Percentiles rank a stretch among this genome's conserved stretches.
phyloP scores from a whole-genome alignment of 768 basidiomycete genomes.

The Royoungia palumana region DNA sequence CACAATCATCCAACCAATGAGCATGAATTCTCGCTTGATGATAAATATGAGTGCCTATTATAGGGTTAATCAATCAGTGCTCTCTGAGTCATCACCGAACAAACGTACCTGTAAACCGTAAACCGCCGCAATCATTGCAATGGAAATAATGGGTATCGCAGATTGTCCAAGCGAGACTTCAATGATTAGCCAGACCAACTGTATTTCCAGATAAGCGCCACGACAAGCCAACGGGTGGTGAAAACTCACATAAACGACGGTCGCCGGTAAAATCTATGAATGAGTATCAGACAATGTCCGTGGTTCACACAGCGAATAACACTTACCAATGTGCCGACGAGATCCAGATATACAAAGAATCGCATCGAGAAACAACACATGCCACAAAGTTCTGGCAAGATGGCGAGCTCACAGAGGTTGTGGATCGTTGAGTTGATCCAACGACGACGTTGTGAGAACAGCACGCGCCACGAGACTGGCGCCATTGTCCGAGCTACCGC shows the following conservation, averaged over 20 bases:
- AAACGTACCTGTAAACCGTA: constrained; percentile 61
- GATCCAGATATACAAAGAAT: constrained; percentile 66
- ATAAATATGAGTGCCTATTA: constrained; percentile 60
- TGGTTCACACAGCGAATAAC: background rate
- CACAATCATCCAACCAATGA: constrained; percentile 70
- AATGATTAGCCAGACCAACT: constrained; percentile 62
- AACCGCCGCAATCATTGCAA: constrained; percentile 62
- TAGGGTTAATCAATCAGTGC: background rate
- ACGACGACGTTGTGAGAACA: constrained; percentile 65
- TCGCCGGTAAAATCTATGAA: constrained; percentile 53
- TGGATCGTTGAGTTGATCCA: constrained; percentile 77
- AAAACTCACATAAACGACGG: constrained; percentile 54
- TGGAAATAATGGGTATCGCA: constrained; percentile 57
- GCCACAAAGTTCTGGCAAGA: constrained; percentile 61
- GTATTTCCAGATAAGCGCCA: constrained; percentile 6
- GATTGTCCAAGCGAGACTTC: constrained; percentile 50
- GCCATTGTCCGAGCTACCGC: constrained; percentile 62
- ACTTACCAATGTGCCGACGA: constrained; percentile 57
- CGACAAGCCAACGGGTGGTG: background rate
- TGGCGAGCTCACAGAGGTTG: constrained; percentile 61
- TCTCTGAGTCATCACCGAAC: background rate
- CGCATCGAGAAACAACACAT: constrained; percentile 76
- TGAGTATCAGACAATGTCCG: constrained; percentile 5
- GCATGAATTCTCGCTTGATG: constrained; percentile 72
- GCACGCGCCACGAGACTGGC: constrained; percentile 57